Base-by-base conservation (phyloP, 768 basidiomycete genomes). In the Xanthoconium purpureum region DNA sequence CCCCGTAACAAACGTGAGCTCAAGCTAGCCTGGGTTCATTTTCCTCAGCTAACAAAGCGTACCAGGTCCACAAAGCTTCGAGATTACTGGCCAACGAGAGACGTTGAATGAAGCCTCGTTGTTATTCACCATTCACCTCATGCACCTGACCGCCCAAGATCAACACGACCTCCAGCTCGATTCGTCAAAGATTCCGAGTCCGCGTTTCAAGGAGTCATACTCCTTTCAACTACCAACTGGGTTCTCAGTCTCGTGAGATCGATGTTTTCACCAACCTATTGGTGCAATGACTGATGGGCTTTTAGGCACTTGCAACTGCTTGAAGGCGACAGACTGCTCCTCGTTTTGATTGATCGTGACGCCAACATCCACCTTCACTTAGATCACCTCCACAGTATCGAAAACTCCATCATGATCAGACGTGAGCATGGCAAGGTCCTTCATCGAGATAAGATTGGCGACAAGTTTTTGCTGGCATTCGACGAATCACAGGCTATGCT, bases 401-500 rank as follows among this genome's bases (percentile, higher is more conserved):
- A 73, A 10, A 57, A 62, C 36, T 74, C 78, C 1, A 62, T 82
- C 24, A 24, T 24, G 24, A 24, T 24, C 11, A 52, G 60, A 7
- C 61, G 63, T n/a, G 66, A 68, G 10, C 52, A 54, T 9, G 68
- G 73, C 43, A 77, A 76, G 53, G 46, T 52, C 6, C 60, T 84
- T 15, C 69, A 74, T 55, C 73, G 73, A 13, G 75, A 78, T 47
- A 82, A 79, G 59, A 73, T 83, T 18, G 82, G 80, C 0, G 69
- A 77, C 24, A 70, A 77, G 14, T 71, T 75, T 46, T 40, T 80
- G 12, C 51, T 84, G 14, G 74, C 83, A 0, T 83, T 77, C 52
- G 82, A 85, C 50, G 84, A 85, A 61, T 67, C 71, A 5, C 78
- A 75, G 57, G 73, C 78, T 3, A 74, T 80, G 67, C 69, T 85